Base-by-base conservation (phyloP, 140 eudicot species). In the Ambrosia hybrid region DNA sequence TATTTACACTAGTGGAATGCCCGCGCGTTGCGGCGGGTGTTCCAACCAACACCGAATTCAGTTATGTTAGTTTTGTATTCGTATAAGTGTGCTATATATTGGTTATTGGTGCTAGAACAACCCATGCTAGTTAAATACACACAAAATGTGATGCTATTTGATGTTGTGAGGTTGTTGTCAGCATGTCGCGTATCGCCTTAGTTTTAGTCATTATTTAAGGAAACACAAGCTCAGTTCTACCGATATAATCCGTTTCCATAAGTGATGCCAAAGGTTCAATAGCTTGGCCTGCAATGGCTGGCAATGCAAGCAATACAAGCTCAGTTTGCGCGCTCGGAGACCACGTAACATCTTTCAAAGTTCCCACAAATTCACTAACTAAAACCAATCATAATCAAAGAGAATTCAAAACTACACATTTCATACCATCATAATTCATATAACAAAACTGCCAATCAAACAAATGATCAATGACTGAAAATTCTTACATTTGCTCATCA, bases 221-320 rank as follows among this genome's bases (percentile, higher is more conserved):
- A 57, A 9, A 59, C 0, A 36, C 65, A 12, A 30, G 60, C 12
- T 56, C 36, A 12, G 26, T 7, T 6, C 86, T 88, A 55, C 99
- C 99, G 55, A 95, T 91, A 83, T 81, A 95, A 34, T 95, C 97
- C 16, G 96, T 95, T 85, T 95, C 99, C 97, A 95, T 86, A 49
- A 95, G 83, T 67, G 90, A 97, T 51, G 91, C 92, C 70, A 91
- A 56, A 5, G 99, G 99, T 41, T 95, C 99, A 64, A 95, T 86
- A 13, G 97, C 96, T 81, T 90, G 99, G 48, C 99, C 96, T 26
- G 95, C 97, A 52, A 95, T 78, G 46, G 99, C 99, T 0, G 99
- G 99, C 68, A 95, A 83, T 77, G 97, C 79, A 64, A 95, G 95
- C 87, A 80, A 45, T 56, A 77, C 64, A 57, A 82, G 87, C 76